Conservation (phyloP, 352 stramenopile genomes). For the Phytopythium helicoides region DNA sequence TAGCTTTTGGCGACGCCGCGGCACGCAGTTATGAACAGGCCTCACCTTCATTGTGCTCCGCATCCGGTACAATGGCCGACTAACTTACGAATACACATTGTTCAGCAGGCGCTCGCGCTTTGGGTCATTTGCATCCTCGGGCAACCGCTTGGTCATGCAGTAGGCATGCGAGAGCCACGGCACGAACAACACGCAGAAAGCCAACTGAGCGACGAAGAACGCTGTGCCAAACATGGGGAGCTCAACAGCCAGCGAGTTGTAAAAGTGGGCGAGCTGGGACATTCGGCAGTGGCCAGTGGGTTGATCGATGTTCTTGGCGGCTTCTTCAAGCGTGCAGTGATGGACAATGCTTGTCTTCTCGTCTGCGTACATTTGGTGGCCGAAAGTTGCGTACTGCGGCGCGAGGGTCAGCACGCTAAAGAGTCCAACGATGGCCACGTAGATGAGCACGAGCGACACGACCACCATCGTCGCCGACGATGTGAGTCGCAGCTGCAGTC, state of each 20-base stretch:
- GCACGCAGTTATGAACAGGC: no score
- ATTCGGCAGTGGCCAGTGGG: constrained; percentile 54
- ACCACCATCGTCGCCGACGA: constrained; percentile 75
- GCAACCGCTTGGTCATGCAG: constrained; percentile 59
- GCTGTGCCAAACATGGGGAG: constrained; percentile 72
- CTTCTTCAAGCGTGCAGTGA: constrained; percentile 69
- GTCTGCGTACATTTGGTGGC: constrained; percentile 69
- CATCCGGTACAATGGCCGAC: no score
- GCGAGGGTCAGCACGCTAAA: constrained; percentile 80
- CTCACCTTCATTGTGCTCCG: no score
- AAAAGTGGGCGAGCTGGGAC: constrained; percentile 78
- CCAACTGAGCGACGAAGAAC: constrained; percentile 73
- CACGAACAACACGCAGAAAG: constrained; percentile 71
- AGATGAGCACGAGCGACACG: constrained; percentile 75
- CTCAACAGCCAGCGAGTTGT: constrained; percentile 68
- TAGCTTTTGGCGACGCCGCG: no score
- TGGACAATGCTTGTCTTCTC: constrained; percentile 29
- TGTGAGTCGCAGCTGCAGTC: constrained; percentile 69
- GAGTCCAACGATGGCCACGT: constrained; percentile 78
- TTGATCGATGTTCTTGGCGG: constrained; percentile 37
- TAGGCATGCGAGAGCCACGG: constrained; percentile 79
- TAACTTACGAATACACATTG: constrained; percentile 38
- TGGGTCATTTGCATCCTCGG: constrained; percentile 51
- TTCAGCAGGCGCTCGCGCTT: constrained; percentile 67
- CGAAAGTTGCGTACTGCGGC: constrained; percentile 84